Base-by-base conservation (phyloP, 2,329 filamentous ascomycete genomes). In the Penicillium sp. region DNA sequence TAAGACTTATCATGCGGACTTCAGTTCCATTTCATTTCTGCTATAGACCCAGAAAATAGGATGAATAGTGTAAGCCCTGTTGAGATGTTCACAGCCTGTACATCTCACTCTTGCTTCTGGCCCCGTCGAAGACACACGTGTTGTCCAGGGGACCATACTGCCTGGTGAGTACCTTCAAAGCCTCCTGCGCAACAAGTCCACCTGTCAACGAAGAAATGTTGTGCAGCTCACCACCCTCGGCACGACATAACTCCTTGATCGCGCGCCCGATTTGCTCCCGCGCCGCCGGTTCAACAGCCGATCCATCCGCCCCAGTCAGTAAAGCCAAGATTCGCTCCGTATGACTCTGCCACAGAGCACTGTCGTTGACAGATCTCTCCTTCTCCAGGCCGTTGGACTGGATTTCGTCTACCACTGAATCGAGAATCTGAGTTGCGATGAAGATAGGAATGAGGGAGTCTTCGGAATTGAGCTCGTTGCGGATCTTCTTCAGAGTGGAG, bases 181-280 rank as follows among this genome's bases (percentile, higher is more conserved):
- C 85, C 77, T 99, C 94, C 75, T 99, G 95, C n/a, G 93, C 91
- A 45, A 95, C 89, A 79, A 99, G 89, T 3, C 94, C 95, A 29
- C 94, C 95, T 1, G 87, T 89, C 52, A 96, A 77, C 24, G 92
- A 88, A 31, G 92, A 89, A 52, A 95, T 90, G 70, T 97, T 97
- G 77, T 99, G 94, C 56, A 99, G 78, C 72, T 99, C 95, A 50
- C 86, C 90, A 27, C 91, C 90, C 45, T 85, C 86, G 34, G 91
- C 89, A 56, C 95, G 86, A 32, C 87, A 84, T 42, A 91, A 80
- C 72, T 92, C 89, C 55, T 85, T 77, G 1, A 85, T 81, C 13
- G 83, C 80, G 62, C 85, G 76, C 22, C 69, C 56, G 24, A 87
- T 75, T 18, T 80, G 79, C 57, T 81, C 75, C 42, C 81, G 80